Conservation (phyloP, 2,329 filamentous ascomycete species). For the Cercospora sp. region DNA sequence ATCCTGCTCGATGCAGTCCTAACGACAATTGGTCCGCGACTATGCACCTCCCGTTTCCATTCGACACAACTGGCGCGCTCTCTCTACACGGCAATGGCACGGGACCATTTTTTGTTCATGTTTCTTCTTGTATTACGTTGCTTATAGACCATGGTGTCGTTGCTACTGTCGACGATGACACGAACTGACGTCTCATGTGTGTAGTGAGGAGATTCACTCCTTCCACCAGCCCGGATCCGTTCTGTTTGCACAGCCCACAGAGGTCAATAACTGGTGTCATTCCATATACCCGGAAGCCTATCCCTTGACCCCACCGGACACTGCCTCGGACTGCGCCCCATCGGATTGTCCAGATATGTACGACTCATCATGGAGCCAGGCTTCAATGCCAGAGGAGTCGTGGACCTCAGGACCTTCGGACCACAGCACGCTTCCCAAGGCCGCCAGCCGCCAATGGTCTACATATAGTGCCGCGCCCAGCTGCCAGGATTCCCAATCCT, state of each 20-base stretch:
- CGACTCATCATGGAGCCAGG: constrained; percentile 31
- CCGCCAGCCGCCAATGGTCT: constrained; percentile 30
- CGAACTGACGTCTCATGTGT: constrained; percentile 33
- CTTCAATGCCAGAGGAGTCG: constrained; percentile 32
- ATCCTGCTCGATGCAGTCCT: neutral
- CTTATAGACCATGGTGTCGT: neutral
- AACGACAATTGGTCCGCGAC: neutral
- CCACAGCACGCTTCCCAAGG: constrained; percentile 30
- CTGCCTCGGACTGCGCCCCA: constrained; percentile 34
- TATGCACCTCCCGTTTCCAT: neutral
- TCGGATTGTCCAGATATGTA: constrained; percentile 37
- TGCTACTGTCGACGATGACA: constrained; percentile 13
- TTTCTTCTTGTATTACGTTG: constrained; percentile 9
- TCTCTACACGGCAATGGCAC: neutral
- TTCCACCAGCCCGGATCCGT: constrained; percentile 33
- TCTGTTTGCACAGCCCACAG: constrained; percentile 35
- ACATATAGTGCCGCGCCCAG: constrained; percentile 20
- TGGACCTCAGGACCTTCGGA: constrained; percentile 33
- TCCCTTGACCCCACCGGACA: constrained; percentile 38
- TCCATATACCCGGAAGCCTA: constrained; percentile 31
- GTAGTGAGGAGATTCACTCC: constrained; percentile 35
- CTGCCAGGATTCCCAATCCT: constrained; percentile 25
- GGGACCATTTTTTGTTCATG: neutral
- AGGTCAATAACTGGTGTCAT: constrained; percentile 37
- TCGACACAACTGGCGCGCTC: neutral